phyloP scores from a whole-genome alignment of 2,329 filamentous ascomycete genomes.

The Myotisia sp. region DNA sequence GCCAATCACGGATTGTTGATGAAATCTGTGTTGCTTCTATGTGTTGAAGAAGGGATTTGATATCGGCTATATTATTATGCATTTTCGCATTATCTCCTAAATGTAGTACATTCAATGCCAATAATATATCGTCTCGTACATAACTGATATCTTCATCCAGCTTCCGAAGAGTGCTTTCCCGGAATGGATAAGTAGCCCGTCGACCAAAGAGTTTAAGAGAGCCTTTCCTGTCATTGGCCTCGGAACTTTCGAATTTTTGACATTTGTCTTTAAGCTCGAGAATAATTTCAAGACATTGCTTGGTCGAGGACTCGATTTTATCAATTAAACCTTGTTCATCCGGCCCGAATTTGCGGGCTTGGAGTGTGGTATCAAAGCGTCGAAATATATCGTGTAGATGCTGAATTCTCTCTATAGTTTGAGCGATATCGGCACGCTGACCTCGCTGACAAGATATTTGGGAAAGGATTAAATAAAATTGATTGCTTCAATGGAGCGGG shows the following conservation, averaged over 20 bases:
- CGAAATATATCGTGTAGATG: no score
- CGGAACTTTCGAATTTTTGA: slow-evolving; percentile 19
- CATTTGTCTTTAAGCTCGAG: slow-evolving; percentile 17
- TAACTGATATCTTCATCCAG: slow-evolving; percentile 26
- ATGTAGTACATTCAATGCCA: slow-evolving; percentile 22
- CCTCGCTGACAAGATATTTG: no score
- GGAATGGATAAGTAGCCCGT: slow-evolving; percentile 17
- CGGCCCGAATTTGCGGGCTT: not conserved
- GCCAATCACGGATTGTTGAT: slow-evolving; percentile 18
- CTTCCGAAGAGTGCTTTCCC: slow-evolving; percentile 26
- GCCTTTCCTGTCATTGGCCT: slow-evolving; percentile 1
- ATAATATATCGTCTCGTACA: slow-evolving; percentile 18
- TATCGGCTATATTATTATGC: slow-evolving; percentile 4
- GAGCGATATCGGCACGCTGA: no score
- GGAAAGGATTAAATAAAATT: no score
- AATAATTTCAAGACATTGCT: slow-evolving; percentile 18
- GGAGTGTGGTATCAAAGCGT: no score
- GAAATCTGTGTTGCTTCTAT: slow-evolving; percentile 4
- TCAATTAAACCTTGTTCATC: slow-evolving; percentile 10
- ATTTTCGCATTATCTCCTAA: slow-evolving; percentile 9
- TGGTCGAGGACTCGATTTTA: slow-evolving; percentile 17
- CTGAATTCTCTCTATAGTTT: no score
- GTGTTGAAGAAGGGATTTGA: slow-evolving; percentile 1
- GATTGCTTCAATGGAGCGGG: no score
- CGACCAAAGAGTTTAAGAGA: slow-evolving; percentile 10